Evolutionary conservation across 495 filamentous ascomycete genomes (phyloP).

Genomic region (Podospora pseudocomata): DNA sequence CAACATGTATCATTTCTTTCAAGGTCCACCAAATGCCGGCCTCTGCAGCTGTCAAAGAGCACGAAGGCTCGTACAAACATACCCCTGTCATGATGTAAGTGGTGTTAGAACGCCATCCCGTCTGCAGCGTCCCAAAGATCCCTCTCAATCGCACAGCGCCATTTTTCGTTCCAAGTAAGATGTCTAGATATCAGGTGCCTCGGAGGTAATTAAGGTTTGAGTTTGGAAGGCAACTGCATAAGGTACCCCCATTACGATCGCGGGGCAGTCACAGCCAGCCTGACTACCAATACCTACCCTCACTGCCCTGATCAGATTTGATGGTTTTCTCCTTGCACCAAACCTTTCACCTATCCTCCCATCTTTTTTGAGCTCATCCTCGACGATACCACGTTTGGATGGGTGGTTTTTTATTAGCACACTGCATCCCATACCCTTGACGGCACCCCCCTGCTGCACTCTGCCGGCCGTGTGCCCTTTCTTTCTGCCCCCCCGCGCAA

Average conservation of each 20-base stretch:
- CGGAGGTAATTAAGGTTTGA: not conserved
- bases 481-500: not conserved
- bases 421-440: not conserved
- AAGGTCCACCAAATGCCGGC: not conserved
- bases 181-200: not conserved
- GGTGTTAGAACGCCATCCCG: not conserved
- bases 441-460: not conserved
- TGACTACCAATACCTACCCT: too few relatives aligned
- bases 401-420: not conserved
- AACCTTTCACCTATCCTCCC: too few relatives aligned
- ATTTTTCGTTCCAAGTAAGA: too few relatives aligned
- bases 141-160: not conserved
- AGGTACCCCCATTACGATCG: not conserved
- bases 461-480: conserved; percentile 7
- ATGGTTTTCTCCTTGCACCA: not conserved
- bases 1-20: not conserved
- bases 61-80: not conserved
- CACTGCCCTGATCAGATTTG: too few relatives aligned
- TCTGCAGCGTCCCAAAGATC: not conserved
- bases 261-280: not conserved
- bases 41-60: not conserved
- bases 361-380: not conserved
- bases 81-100: not conserved
- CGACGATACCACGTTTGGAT: not conserved
- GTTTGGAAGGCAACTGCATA: not conserved